phyloP scores from a whole-genome alignment of 2,329 filamentous ascomycete species.

The Sordariomycetes sp. region DNA sequence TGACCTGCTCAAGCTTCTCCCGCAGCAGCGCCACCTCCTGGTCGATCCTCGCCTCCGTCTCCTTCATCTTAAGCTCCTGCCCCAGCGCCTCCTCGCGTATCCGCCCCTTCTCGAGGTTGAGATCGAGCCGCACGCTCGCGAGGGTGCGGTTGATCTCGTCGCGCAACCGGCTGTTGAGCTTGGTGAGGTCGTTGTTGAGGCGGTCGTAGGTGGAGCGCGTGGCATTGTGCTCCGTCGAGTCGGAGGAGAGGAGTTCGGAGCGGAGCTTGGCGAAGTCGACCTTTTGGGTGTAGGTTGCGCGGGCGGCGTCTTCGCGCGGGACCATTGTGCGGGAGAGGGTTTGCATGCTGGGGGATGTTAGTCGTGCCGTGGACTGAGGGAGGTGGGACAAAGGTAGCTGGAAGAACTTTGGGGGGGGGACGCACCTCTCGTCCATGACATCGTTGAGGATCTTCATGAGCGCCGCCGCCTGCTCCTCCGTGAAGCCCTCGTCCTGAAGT shows the following conservation, averaged over 20 bases:
- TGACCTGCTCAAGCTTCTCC: conserved; percentile 91
- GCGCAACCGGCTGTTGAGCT: conserved; percentile 75
- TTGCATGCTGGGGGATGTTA: conserved; percentile 53
- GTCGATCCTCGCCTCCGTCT: conserved; percentile 97
- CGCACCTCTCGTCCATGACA: conserved; percentile 84
- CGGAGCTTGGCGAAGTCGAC: conserved; percentile 97
- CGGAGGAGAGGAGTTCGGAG: conserved; percentile 81
- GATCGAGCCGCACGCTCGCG: conserved; percentile 78
- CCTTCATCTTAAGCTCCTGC: conserved; percentile 96
- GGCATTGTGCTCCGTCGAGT: conserved; percentile 79
- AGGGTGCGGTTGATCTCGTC: conserved; percentile 94
- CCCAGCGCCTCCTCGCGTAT: conserved; percentile 93
- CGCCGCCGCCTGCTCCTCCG: conserved; percentile 87
- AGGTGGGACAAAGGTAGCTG: background rate
- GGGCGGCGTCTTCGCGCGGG: conserved; percentile 80
- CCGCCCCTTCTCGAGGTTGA: conserved; percentile 92
- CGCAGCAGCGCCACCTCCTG: conserved; percentile 85
- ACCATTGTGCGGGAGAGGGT: conserved; percentile 98
- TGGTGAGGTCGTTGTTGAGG: conserved; percentile 86
- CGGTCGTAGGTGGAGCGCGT: conserved; percentile 86
- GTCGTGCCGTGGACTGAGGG: too few species aligned
- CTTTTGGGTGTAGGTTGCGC: conserved; percentile 72
- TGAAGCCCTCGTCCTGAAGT: conserved; percentile 83
- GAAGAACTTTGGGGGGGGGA: background rate
- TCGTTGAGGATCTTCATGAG: conserved; percentile 97